Evolutionary conservation across 2,329 filamentous ascomycete species (phyloP).

Genomic region (Penicillium frequentans): DNA sequence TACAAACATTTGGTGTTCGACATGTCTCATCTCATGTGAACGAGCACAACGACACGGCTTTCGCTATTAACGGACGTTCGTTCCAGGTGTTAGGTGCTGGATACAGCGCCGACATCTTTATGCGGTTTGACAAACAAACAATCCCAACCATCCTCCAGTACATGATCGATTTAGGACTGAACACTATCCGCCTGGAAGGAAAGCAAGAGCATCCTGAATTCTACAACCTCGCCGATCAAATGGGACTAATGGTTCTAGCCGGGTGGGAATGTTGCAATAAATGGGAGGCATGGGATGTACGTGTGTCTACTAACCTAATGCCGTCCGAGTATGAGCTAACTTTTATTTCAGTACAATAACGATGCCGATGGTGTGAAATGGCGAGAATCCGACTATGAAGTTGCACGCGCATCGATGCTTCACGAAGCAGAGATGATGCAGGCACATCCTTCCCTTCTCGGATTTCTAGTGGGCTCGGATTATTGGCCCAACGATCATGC

Average conservation of each 20-base stretch:
- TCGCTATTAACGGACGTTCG: conserved; percentile 56
- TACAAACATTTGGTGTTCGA: conserved; percentile 54
- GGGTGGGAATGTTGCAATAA: conserved; percentile 70
- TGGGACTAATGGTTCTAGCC: conserved; percentile 62
- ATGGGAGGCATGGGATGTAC: conserved; percentile 61
- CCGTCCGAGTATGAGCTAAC: neutral
- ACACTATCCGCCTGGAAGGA: conserved; percentile 64
- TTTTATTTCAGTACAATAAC: conserved; percentile 51
- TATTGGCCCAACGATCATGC: conserved; percentile 63
- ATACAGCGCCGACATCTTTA: conserved; percentile 62
- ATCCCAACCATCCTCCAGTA: conserved; percentile 54
- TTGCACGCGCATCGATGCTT: conserved; percentile 56
- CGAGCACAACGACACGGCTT: conserved; percentile 54
- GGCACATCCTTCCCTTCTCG: conserved; percentile 59
- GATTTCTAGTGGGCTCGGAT: conserved; percentile 62
- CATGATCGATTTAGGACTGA: conserved; percentile 61
- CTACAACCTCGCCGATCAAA: conserved; percentile 58
- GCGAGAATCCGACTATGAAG: conserved; percentile 55
- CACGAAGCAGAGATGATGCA: conserved; percentile 64
- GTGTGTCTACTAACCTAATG: neutral
- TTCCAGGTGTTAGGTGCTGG: conserved; percentile 64
- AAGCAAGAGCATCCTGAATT: conserved; percentile 64
- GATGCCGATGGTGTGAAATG: conserved; percentile 51
- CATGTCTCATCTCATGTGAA: conserved; percentile 56
- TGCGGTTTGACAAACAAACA: conserved; percentile 55